Base-by-base conservation (phyloP, 139 green algal species). In the Diplosphaera chodatii region DNA sequence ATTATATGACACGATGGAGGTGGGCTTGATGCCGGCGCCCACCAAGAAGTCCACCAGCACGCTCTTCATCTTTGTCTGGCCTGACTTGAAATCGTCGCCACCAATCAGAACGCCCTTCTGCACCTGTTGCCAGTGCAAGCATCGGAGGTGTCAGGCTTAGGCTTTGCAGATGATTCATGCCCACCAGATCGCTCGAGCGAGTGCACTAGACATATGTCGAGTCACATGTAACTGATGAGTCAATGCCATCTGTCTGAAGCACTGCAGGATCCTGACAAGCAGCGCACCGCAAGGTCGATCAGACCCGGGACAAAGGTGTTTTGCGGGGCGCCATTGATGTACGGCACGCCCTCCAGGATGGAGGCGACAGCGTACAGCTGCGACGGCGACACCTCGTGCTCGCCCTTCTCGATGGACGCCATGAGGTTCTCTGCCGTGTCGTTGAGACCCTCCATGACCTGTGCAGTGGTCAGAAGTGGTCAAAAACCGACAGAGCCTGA, bases 61-160 rank as follows among this genome's bases (percentile, higher is more conserved):
- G 21, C 74, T 90, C 91, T 99, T 99, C 83, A 99, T 96, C 84
- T 97, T 97, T 32, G 91, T 97, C 88, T 97, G 85, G 1, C 96
- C 96, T 48, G 73, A 89, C 85, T 99, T 99, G 89, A 99, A 99
- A 85, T 99, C 96, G 75, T 99, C 96, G 59, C 96, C 96, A 40
- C 80, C 96, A 40, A 99, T 99, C 20, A 99, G 85, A 40, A 93
- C 90, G 73, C 91, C 88, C 48, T 59, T 59, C 18, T 59, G 16
- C 13, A 59, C 48, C 48, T 59, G 48, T 37, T 82, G 71, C 64
- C 73, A 27, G 21, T 6, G 10, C 8, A 10, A 10, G 37, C 37
- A 10, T n/a, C n/a, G n/a, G n/a, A n/a, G n/a, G n/a, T n/a, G n/a
- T n/a, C n/a, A n/a, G n/a, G n/a, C n/a, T n/a, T n/a, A n/a, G n/a